Evolutionary conservation across 768 basidiomycete genomes (phyloP), one percentile per base, ranked within the genome.

Genomic region (Panellus pusillus): DNA sequence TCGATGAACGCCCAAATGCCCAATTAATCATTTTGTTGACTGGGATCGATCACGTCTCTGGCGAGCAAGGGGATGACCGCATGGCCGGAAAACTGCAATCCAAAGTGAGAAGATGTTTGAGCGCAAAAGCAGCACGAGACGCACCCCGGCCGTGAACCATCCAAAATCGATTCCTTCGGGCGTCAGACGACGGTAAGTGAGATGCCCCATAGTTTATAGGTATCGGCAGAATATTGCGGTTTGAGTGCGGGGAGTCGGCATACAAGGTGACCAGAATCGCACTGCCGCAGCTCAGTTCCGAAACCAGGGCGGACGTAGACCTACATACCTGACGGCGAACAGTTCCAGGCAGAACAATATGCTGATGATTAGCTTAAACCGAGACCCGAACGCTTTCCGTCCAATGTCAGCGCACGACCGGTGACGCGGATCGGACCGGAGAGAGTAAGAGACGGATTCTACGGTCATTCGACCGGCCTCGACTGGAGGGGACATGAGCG

Each of bases 381-480:
- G 78, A 8, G 79, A 78, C 1, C 95, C 95, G 68, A 96, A 96
- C 2, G 95, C 94, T 65, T 90, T 92, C 47, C 83, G 80, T 18
- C 91, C 93, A 57, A 97, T 91, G 65, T 98, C 95, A 5, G 92
- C 83, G 66, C 98, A 98, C 7, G 94, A 93, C 19, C 82, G 81
- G 29, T 95, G 64, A 6, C 77, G 79, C 11, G 81, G 78, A 63
- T 97, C 92, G 8, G 77, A 71, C n/a, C 97, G 89, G 27, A 98
- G 80, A 9, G 95, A 98, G 73, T 96, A 99, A 2, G 95, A 89
- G 15, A 98, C 96, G 27, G 92, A 88, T 72, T 99, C 97, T 90
- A 99, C 97, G 2, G 94, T 98, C 97, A 99, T 99, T 12, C 96
- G 89, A 41, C 97, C 97, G 37, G 96, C 97, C 72, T 99, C 97